Base-by-base conservation (phyloP, 2,329 filamentous ascomycete genomes). In the Colletotrichum chlorophyti region DNA sequence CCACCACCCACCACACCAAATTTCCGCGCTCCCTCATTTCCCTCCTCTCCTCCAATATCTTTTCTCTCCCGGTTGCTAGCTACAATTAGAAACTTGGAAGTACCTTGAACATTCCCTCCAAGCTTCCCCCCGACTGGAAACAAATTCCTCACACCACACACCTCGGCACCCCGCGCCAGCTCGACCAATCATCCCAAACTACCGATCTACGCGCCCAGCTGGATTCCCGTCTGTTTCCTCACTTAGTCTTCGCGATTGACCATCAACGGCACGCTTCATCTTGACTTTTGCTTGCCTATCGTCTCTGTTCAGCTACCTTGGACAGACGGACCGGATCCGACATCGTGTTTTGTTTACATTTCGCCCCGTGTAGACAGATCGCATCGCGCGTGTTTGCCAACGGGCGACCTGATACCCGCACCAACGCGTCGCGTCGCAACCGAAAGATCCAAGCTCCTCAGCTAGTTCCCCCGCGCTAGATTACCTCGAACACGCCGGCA, bases 81-180 rank as follows among this genome's bases (percentile, higher is more conserved):
- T 48, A n/a, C 11, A 37, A 26, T 37, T 37, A 34, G 29, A 12
- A 26, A 37, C 26, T 17, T 21, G 34, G 46, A 59, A 34, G 51
- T 59, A 55, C 55, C 51, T 59, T 45, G 55, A 49, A 46, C 15
- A 14, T 49, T 24, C 19, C 11, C 41, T 32, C 29, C 29, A 38
- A 38, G 21, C 34, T 21, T 23, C 41, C n/a, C n/a, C n/a, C n/a
- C n/a, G n/a, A n/a, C n/a, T n/a, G n/a, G n/a, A n/a, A n/a, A 41
- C 43, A 19, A 54, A 27, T n/a, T n/a, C n/a, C n/a, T 49, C 52
- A 26, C 19, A 29, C 15, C 14, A n/a, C 40, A 32, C 42, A 27
- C 8, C 17, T n/a, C 14, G 15, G 14, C 17, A 21, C 11, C 9
- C 17, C 37, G 11, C 29, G 38, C 35, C 23, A 37, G 10, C 14